Evolutionary conservation across 116 monocot species (phyloP).

Genomic region (Thalassia testudinum): DNA sequence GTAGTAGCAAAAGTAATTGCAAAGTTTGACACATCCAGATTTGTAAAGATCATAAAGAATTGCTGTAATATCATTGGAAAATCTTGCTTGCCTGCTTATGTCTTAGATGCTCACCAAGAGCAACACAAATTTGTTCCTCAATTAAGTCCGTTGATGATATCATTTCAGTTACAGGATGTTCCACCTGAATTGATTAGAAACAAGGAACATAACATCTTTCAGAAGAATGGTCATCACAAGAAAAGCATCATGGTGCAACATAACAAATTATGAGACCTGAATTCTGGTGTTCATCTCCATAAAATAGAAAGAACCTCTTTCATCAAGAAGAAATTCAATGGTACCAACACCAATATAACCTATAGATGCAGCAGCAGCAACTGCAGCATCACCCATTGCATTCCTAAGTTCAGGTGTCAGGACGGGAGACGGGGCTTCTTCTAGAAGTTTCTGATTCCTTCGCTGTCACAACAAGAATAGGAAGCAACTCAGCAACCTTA

Average conservation of each 20-base stretch:
- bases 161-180: conserved; percentile 98
- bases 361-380: conserved; percentile 84
- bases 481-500: too few relatives aligned
- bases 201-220: too few relatives aligned
- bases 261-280: conserved; percentile 32
- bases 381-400: conserved; percentile 96
- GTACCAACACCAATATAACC: conserved; percentile 97
- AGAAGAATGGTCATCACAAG: background rate
- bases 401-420: conserved; percentile 80
- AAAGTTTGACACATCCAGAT: too few relatives aligned
- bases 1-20: background rate
- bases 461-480: conserved; percentile 27
- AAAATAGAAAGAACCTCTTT: conserved; percentile 91
- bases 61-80: too few relatives aligned
- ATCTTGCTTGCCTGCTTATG: conserved; percentile 51
- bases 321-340: conserved; percentile 88
- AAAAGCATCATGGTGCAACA: background rate
- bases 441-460: conserved; percentile 92
- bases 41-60: background rate
- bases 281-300: conserved; percentile 99
- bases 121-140: conserved; percentile 87
- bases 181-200: conserved; percentile 41
- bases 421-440: conserved; percentile 97
- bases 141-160: conserved; percentile 94
- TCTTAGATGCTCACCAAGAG: conserved; percentile 71